Percentiles rank a stretch among this genome's conserved stretches.
phyloP scores from a whole-genome alignment of 2,329 filamentous ascomycete species.

The Colletotrichum musicola region DNA sequence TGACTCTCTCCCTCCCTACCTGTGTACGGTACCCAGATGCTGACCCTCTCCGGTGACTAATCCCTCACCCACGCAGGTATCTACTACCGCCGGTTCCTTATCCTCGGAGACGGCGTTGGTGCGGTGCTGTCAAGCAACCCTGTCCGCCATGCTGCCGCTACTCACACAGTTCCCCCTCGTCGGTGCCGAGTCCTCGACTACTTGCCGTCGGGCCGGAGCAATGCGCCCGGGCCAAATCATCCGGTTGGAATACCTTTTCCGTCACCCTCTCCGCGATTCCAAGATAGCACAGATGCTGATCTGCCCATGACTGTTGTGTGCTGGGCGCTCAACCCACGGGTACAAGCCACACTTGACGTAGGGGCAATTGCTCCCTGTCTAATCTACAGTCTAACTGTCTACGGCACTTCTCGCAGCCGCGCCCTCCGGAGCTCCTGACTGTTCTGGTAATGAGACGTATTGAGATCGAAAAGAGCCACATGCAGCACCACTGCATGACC shows the following conservation, averaged over 20 bases:
- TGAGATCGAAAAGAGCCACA: slow-evolving; percentile 4
- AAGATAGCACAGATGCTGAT: not conserved
- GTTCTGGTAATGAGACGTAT: not conserved
- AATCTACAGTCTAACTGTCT: not conserved
- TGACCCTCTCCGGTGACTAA: not conserved
- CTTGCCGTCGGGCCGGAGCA: slow-evolving; percentile 13
- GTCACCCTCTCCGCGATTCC: slow-evolving; percentile 1
- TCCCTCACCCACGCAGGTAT: not conserved
- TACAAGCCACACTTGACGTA: not conserved
- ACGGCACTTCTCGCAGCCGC: not conserved
- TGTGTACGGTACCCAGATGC: slow-evolving; percentile 4
- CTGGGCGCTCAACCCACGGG: not conserved
- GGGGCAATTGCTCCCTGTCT: not conserved
- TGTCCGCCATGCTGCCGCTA: not conserved
- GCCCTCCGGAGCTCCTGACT: not conserved
- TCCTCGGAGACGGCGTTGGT: not conserved
- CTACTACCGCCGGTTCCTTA: not conserved
- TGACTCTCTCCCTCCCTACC: not conserved
- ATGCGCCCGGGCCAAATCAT: not conserved
- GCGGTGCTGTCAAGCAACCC: not conserved
- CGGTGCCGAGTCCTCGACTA: not conserved
- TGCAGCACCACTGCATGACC: not conserved
- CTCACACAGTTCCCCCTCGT: not conserved
- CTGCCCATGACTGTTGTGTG: too few species aligned
- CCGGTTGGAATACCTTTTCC: not conserved